phyloP scores from a whole-genome alignment of 305 asterid genomes.

The Rubia tinctorum region DNA sequence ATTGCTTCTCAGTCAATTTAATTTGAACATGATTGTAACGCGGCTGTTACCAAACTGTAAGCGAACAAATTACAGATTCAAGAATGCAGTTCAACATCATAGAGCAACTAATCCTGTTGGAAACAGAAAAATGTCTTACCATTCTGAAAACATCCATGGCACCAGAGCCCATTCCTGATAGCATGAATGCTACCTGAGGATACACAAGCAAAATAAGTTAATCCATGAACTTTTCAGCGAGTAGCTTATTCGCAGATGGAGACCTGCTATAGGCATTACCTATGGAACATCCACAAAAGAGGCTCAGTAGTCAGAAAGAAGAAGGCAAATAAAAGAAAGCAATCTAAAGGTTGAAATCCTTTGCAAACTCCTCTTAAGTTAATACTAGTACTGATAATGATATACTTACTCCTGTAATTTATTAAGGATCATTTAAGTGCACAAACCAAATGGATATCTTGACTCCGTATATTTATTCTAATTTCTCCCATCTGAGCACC shows the following conservation, averaged over 20 bases:
- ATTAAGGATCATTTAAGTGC: neutral
- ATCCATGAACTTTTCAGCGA: neutral
- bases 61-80: neutral
- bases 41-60: neutral
- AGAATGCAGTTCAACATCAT: neutral
- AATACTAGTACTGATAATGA: neutral
- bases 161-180: constrained; percentile 91
- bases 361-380: neutral
- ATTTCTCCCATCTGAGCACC: neutral
- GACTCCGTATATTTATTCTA: neutral
- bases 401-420: neutral
- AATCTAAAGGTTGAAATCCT: neutral
- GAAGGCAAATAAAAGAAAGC: neutral
- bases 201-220: constrained; percentile 16
- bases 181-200: constrained; percentile 88
- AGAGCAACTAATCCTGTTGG: neutral
- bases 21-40: neutral
- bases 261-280: neutral
- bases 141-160: constrained; percentile 79
- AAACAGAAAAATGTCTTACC: constrained; percentile 37
- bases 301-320: neutral
- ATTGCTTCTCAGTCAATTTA: neutral
- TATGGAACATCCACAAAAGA: neutral
- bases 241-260: neutral
- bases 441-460: neutral